These are phyloP conservation scores for Salinomyces thailandicus DNA, from an alignment of 2,329 filamentous ascomycete genomes.

Conservation along the genomic window DNA sequence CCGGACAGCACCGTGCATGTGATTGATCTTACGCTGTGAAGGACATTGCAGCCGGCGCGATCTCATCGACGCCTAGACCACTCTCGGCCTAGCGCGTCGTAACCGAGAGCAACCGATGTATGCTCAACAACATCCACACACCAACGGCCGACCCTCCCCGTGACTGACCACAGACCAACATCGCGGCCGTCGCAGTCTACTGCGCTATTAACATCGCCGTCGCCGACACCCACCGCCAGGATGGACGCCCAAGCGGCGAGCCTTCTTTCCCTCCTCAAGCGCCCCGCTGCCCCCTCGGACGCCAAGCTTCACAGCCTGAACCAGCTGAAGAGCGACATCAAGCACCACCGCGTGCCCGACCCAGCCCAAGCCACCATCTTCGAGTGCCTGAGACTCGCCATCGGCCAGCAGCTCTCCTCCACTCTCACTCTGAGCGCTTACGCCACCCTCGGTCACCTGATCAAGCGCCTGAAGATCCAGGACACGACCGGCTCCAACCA, in stretches of 20 bases:
- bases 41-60: too few species aligned
- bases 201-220: too few species aligned
- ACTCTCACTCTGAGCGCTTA: constrained; percentile 70
- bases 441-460: constrained; percentile 74
- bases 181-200: too few species aligned
- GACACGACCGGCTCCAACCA: constrained; percentile 56
- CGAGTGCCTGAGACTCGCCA: constrained; percentile 67
- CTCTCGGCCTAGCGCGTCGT: too few species aligned
- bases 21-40: too few species aligned
- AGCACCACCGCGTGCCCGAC: constrained; percentile 83
- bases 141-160: too few species aligned
- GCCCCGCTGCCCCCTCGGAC: constrained; percentile 57
- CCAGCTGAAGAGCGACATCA: constrained; percentile 75
- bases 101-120: too few species aligned
- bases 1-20: too few species aligned
- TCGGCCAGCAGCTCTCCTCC: constrained; percentile 63
- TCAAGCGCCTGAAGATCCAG: constrained; percentile 78
- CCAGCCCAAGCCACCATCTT: constrained; percentile 61
- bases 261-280: constrained; percentile 45
- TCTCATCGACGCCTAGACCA: too few species aligned
- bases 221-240: neutral
- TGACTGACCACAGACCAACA: too few species aligned
- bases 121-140: too few species aligned
- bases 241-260: constrained; percentile 50
- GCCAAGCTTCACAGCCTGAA: constrained; percentile 61